Evolutionary conservation across 1,284 basidiomycete genomes (phyloP), one percentile per base, ranked within the genome.

Genomic region (Ganoderma meredithae): DNA sequence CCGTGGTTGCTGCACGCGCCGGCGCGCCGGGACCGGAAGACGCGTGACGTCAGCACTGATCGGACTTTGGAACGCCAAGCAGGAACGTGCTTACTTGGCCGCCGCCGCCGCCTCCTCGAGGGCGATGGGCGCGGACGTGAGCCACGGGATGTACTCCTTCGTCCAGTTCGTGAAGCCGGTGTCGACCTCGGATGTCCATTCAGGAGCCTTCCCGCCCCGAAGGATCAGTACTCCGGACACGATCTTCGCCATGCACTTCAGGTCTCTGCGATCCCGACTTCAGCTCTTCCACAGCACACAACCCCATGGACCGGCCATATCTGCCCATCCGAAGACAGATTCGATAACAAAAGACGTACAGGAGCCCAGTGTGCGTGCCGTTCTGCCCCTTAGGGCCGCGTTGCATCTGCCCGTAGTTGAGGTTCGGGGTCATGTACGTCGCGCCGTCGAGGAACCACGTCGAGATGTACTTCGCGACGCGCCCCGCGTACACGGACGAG

Each of bases 391-490:
- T 75, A 0, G 79, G 75, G 0, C 91, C 91, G 9, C 91, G 84
- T 55, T 84, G 73, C 79, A 91, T 84, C 75, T 93, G 91, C 0
- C 83, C 87, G 73, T 86, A 93, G 69, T 88, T 82, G 39, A 92
- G 79, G 74, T 90, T 88, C 2, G 91, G 90, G 69, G 89, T 90
- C 87, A 92, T 90, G 40, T 74, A 79, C 1, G 88, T 90, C 8
- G 79, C 79, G 0, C 79, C 67, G 73, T 90, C 83, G 27, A 91
- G 76, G 80, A 92, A 93, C 85, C 88, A 90, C 0, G 82, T 80
- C 22, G 84, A 76, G 71, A 91, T 78, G 76, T 83, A 88, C 4
- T 74, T 74, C 3, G 80, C 86, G 27, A 79, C 82, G 60, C 79
- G 82, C 31, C 77, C 64, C 39, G 81, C 73, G 73, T 81, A 83